phyloP scores from a whole-genome alignment of 768 basidiomycete genomes.

The Podaxis sp. region DNA sequence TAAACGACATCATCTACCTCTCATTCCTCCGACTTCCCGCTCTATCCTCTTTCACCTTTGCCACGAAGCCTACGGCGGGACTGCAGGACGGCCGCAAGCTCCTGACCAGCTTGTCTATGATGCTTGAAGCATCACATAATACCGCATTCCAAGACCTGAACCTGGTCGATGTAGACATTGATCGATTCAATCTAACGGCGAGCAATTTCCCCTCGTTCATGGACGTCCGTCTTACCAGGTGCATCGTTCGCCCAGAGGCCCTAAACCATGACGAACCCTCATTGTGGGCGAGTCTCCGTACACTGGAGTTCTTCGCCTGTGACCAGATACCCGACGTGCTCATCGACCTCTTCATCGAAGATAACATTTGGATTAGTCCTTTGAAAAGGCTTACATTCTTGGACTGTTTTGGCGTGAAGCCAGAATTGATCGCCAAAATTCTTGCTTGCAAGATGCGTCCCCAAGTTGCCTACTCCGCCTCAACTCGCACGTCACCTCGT shows the following conservation, averaged over 20 bases:
- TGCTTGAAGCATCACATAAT: constrained; percentile 10
- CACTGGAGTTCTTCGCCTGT: constrained; percentile 1
- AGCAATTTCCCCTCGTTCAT: constrained; percentile 7
- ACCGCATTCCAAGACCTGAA: background rate
- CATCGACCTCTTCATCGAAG: background rate
- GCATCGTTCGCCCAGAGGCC: background rate
- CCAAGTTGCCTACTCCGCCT: background rate
- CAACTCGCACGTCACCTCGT: background rate
- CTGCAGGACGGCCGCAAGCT: constrained; percentile 12
- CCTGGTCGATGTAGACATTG: constrained; percentile 9
- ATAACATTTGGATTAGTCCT: background rate
- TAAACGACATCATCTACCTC: constrained; percentile 13
- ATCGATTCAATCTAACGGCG: constrained; percentile 1
- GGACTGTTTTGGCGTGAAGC: background rate
- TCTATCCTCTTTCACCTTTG: constrained; percentile 5
- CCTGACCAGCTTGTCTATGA: constrained; percentile 3
- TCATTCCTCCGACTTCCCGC: constrained; percentile 13
- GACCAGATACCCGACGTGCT: background rate
- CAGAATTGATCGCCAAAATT: background rate
- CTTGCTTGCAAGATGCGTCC: background rate
- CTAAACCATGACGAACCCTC: background rate
- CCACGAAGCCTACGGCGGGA: background rate
- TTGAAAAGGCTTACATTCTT: background rate
- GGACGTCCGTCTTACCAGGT: constrained; percentile 3
- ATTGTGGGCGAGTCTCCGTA: background rate